phyloP scores from a whole-genome alignment of 805 yeast genomes.

The Torulaspora delbrueckii region DNA sequence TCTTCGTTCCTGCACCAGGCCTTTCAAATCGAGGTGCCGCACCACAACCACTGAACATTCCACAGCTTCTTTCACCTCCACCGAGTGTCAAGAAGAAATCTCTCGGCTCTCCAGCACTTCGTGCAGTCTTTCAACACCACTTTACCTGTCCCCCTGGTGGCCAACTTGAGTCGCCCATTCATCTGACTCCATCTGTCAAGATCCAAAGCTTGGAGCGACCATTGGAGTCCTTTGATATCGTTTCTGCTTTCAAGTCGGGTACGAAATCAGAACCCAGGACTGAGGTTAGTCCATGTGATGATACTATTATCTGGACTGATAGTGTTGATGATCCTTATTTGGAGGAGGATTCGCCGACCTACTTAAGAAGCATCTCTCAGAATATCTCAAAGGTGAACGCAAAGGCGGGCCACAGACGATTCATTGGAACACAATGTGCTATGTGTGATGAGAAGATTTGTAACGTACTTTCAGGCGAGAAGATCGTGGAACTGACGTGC shows the following conservation, averaged over 20 bases:
- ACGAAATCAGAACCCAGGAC: slow-evolving; percentile 1
- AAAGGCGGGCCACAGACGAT: slow-evolving; percentile 24
- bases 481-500: slow-evolving; percentile 39
- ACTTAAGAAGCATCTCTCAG: slow-evolving; percentile 11
- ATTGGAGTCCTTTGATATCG: background rate
- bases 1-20: slow-evolving; percentile 9
- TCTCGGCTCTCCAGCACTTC: background rate
- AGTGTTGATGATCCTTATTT: slow-evolving; percentile 18
- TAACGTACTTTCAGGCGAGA: slow-evolving; percentile 41
- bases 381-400: slow-evolving; percentile 14
- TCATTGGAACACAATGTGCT: slow-evolving; percentile 35
- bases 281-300: slow-evolving; percentile 4
- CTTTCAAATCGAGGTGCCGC: slow-evolving; percentile 17
- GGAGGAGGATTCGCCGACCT: slow-evolving; percentile 28
- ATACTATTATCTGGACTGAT: slow-evolving; percentile 14
- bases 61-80: slow-evolving; percentile 26
- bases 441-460: slow-evolving; percentile 44
- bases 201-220: slow-evolving; percentile 6
- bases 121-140: background rate
- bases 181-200: slow-evolving; percentile 6
- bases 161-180: slow-evolving; percentile 13
- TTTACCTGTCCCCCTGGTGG: background rate
- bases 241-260: slow-evolving; percentile 1
- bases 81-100: slow-evolving; percentile 17
- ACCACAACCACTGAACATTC: slow-evolving; percentile 25